Percentiles rank a stretch among this genome's conserved stretches.
Evolutionary conservation across 192 early-diverging fungal genomes (phyloP).

Genomic region (Coemansia sp.): DNA sequence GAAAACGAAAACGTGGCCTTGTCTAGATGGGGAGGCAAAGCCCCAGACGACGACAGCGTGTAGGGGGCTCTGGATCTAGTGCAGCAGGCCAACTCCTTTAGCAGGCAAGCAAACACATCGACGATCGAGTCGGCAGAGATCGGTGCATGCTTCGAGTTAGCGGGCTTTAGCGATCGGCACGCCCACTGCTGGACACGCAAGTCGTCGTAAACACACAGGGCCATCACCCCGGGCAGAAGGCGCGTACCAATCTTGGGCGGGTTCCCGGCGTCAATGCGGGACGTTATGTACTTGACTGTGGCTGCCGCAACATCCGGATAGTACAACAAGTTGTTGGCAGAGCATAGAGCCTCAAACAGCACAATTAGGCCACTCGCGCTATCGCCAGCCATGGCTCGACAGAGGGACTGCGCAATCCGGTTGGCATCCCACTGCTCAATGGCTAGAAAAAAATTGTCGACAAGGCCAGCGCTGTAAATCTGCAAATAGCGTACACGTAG

Average conservation of each 20-base stretch:
- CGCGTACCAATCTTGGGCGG: constrained; percentile 22
- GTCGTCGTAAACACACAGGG: constrained; percentile 21
- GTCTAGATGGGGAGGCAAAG: background rate
- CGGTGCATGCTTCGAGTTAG: constrained; percentile 11
- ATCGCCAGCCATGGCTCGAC: background rate
- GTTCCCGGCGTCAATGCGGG: constrained; percentile 5
- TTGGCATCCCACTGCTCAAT: constrained; percentile 38
- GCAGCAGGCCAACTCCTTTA: constrained; percentile 5
- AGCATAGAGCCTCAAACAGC: constrained; percentile 30
- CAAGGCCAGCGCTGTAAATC: constrained; percentile 10
- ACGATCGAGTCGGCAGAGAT: background rate
- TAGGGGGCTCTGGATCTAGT: background rate
- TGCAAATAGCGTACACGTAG: constrained; percentile 19
- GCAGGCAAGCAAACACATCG: constrained; percentile 16
- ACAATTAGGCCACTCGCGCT: constrained; percentile 10
- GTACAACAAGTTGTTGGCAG: constrained; percentile 15
- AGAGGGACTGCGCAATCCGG: constrained; percentile 22
- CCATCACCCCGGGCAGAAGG: constrained; percentile 30
- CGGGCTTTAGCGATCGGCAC: constrained; percentile 28
- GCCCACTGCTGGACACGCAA: constrained; percentile 24
- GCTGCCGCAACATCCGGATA: constrained; percentile 12
- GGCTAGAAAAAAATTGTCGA: constrained; percentile 20
- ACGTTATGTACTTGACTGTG: constrained; percentile 12
- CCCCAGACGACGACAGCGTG: background rate
- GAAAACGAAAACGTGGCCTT: constrained; percentile 26